Conservation (phyloP, 2,329 filamentous ascomycete genomes). For the Fusarium dimerum region DNA sequence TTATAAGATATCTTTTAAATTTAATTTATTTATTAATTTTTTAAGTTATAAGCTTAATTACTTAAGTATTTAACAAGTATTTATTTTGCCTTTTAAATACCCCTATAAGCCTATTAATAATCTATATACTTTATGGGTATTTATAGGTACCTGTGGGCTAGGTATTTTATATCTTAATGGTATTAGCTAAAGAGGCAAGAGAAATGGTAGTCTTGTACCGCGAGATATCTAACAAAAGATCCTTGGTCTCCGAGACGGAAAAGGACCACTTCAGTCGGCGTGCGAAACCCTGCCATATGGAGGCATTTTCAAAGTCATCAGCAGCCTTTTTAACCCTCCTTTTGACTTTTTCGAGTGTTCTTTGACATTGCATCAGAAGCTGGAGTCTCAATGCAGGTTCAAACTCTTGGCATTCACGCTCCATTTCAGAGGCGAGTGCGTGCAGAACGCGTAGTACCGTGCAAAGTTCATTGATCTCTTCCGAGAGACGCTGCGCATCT, state of each 20-base stretch:
- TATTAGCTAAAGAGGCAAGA: constrained; percentile 1
- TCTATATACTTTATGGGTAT: too few species aligned
- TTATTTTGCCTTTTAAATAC: too few species aligned
- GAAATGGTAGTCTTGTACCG: constrained; percentile 10
- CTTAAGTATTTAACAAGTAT: too few species aligned
- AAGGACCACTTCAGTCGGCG: constrained; percentile 9
- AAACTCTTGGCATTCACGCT: constrained; percentile 1
- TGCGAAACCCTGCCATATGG: neutral
- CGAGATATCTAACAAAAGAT: neutral
- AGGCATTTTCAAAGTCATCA: neutral
- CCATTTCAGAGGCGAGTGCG: constrained; percentile 2
- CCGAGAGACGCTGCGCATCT: constrained; percentile 1
- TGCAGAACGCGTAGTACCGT: constrained; percentile 1
- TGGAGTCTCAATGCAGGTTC: constrained; percentile 1
- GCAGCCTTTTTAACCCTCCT: neutral
- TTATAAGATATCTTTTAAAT: too few species aligned
- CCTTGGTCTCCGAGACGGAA: constrained; percentile 1
- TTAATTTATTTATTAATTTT: too few species aligned
- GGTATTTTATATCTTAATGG: too few species aligned
- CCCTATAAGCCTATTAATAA: too few species aligned
- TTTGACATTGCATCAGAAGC: neutral
- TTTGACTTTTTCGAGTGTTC: too few species aligned
- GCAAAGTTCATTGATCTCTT: constrained; percentile 3
- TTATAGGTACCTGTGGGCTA: too few species aligned
- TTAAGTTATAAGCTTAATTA: too few species aligned